These are phyloP conservation scores for Mariannaea sp. DNA, from an alignment of 2,329 filamentous ascomycete species.

Conservation along the genomic window DNA sequence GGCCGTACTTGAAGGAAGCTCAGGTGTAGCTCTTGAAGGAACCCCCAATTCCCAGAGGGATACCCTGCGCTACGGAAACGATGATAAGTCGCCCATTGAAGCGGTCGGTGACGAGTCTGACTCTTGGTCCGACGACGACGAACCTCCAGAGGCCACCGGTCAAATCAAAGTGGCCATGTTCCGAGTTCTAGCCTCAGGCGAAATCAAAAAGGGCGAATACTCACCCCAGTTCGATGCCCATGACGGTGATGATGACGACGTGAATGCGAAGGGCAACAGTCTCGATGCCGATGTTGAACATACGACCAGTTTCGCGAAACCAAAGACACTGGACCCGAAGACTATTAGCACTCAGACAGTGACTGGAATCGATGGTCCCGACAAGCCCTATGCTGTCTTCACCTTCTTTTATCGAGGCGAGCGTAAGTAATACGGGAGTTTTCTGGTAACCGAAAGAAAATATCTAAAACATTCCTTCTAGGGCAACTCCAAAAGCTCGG, in stretches of 20 bases:
- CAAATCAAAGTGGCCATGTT: slow-evolving; percentile 99
- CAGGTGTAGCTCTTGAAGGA: slow-evolving; percentile 43
- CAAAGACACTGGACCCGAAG: slow-evolving; percentile 93
- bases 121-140: slow-evolving; percentile 82
- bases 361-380: slow-evolving; percentile 94
- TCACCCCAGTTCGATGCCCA: slow-evolving; percentile 97
- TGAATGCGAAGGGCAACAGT: slow-evolving; percentile 55
- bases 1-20: slow-evolving; percentile 44
- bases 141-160: slow-evolving; percentile 89
- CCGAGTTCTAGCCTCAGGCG: slow-evolving; percentile 89
- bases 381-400: slow-evolving; percentile 95
- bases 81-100: slow-evolving; percentile 76
- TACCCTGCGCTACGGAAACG: slow-evolving; percentile 80
- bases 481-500: slow-evolving; percentile 98
- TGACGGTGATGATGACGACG: slow-evolving; percentile 82
- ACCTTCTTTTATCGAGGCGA: slow-evolving; percentile 98
- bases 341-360: slow-evolving; percentile 98
- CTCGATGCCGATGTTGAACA: slow-evolving; percentile 89
- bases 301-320: slow-evolving; percentile 96
- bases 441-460: neutral
- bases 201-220: slow-evolving; percentile 98
- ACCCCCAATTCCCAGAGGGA: slow-evolving; percentile 52
- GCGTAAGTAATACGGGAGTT: slow-evolving; percentile 66
- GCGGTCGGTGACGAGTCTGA: slow-evolving; percentile 70
- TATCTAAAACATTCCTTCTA: slow-evolving; percentile 47